Conservation (phyloP, 2,329 filamentous ascomycete species). For the Botrytis medusae region DNA sequence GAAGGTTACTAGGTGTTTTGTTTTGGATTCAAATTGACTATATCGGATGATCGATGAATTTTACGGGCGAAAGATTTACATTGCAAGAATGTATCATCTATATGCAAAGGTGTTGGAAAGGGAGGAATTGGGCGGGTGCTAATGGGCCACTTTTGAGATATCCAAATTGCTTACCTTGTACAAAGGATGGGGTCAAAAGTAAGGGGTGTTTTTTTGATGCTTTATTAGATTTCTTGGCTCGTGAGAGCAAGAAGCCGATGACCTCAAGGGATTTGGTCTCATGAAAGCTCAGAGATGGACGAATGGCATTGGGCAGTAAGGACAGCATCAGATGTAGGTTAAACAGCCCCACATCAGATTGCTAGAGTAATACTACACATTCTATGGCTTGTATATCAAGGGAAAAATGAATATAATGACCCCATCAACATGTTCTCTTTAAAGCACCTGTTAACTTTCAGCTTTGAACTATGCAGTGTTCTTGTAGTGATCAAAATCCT, state of each 20-base stretch:
- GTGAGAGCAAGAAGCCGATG: slow-evolving; percentile 31
- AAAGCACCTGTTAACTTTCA: not conserved
- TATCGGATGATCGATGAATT: slow-evolving; percentile 6
- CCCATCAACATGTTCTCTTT: not conserved
- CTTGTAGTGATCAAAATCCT: not conserved
- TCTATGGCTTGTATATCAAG: slow-evolving; percentile 18
- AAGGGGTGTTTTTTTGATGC: slow-evolving; percentile 32
- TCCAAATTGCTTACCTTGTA: slow-evolving; percentile 31
- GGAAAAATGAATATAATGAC: not conserved
- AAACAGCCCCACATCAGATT: slow-evolving; percentile 32
- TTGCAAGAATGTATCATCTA: slow-evolving; percentile 38
- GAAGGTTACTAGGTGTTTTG: slow-evolving; percentile 34
- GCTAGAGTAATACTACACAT: slow-evolving; percentile 24
- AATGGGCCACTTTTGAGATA: slow-evolving; percentile 24
- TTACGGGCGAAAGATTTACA: slow-evolving; percentile 23
- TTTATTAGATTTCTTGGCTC: slow-evolving; percentile 39
- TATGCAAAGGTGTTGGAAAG: slow-evolving; percentile 32
- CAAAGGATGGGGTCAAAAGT: slow-evolving; percentile 36
- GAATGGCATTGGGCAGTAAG: slow-evolving; percentile 27
- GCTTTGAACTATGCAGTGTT: not conserved
- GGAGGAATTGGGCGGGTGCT: slow-evolving; percentile 26
- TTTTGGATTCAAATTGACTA: slow-evolving; percentile 19
- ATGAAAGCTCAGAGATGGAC: slow-evolving; percentile 12
- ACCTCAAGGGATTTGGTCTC: slow-evolving; percentile 25
- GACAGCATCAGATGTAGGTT: slow-evolving; percentile 35